phyloP scores from a whole-genome alignment of 805 yeast species.

The Starmerella scarabaei region DNA sequence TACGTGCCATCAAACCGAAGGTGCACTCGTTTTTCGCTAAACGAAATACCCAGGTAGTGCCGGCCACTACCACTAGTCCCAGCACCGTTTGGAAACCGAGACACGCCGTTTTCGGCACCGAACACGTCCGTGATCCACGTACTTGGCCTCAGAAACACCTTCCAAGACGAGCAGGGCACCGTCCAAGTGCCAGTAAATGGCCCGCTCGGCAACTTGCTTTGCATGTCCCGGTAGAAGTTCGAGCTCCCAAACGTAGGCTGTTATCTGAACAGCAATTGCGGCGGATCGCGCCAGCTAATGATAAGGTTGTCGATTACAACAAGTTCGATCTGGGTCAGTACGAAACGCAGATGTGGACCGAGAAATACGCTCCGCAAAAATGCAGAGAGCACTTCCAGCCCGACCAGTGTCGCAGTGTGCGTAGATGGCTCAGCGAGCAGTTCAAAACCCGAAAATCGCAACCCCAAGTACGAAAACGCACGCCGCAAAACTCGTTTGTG shows the following conservation, averaged over 20 bases:
- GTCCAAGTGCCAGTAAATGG: neutral
- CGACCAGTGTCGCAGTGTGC: slow-evolving; percentile 1
- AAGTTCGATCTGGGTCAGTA: slow-evolving; percentile 23
- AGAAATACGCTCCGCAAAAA: slow-evolving; percentile 20
- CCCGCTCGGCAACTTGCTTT: neutral
- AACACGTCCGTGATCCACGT: slow-evolving; percentile 6
- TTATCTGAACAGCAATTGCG: neutral
- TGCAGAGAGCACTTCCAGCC: slow-evolving; percentile 2
- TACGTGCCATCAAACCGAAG: slow-evolving; percentile 8
- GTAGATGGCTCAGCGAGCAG: slow-evolving; percentile 12
- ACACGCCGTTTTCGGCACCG: slow-evolving; percentile 2
- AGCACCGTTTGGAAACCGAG: neutral
- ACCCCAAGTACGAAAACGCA: slow-evolving; percentile 2
- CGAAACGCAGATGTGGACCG: slow-evolving; percentile 23
- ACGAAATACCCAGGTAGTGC: slow-evolving; percentile 6
- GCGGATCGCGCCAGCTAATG: neutral
- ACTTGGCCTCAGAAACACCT: neutral
- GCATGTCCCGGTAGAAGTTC: neutral
- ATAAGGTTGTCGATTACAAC: slow-evolving; percentile 2
- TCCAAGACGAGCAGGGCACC: neutral
- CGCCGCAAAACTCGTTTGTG: slow-evolving; percentile 25
- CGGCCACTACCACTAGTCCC: neutral
- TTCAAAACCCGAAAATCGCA: slow-evolving; percentile 4
- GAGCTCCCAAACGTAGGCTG: neutral
- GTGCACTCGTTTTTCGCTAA: slow-evolving; percentile 18